Percentiles rank a stretch among this genome's conserved stretches.
phyloP scores from a whole-genome alignment of 148 eudicot species.

The Rhododendron simsii region DNA sequence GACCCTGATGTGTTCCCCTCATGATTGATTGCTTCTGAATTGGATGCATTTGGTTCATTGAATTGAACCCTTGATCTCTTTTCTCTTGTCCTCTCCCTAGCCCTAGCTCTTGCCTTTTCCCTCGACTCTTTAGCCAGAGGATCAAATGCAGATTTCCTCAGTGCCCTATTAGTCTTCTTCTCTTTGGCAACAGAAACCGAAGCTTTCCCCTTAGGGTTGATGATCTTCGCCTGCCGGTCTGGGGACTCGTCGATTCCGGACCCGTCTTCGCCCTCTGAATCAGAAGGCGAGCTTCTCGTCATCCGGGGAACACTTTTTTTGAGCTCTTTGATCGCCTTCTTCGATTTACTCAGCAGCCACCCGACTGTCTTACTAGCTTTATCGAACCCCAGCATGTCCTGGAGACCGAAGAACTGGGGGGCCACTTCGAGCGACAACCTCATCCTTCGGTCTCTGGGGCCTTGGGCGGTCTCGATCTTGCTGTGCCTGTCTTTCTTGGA shows the following conservation, averaged over 20 bases:
- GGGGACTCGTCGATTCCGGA: slow-evolving; percentile 12
- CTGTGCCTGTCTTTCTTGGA: slow-evolving; percentile 62
- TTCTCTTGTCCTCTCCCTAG: slow-evolving; percentile 23
- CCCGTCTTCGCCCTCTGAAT: slow-evolving; percentile 39
- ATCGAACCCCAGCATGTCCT: slow-evolving; percentile 52
- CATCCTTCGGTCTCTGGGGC: slow-evolving; percentile 57
- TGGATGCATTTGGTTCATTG: background rate
- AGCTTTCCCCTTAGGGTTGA: background rate
- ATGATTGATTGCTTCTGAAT: background rate
- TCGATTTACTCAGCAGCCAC: slow-evolving; percentile 44
- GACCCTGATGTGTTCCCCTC: slow-evolving; percentile 9
- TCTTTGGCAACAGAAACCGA: background rate
- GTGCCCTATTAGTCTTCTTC: background rate
- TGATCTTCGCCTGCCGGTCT: background rate
- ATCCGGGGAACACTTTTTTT: background rate
- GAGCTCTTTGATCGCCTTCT: slow-evolving; percentile 36
- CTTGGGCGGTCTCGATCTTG: slow-evolving; percentile 56
- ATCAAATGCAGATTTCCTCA: slow-evolving; percentile 6
- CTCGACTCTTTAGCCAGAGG: slow-evolving; percentile 14
- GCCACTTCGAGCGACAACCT: slow-evolving; percentile 58
- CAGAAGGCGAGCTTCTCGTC: slow-evolving; percentile 20
- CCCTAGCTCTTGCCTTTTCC: slow-evolving; percentile 22
- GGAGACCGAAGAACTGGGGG: slow-evolving; percentile 43
- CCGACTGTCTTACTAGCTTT: slow-evolving; percentile 52
- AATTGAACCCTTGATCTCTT: slow-evolving; percentile 10